Conservation (phyloP, 352 stramenopile genomes). For the Pythium plurisporium region DNA sequence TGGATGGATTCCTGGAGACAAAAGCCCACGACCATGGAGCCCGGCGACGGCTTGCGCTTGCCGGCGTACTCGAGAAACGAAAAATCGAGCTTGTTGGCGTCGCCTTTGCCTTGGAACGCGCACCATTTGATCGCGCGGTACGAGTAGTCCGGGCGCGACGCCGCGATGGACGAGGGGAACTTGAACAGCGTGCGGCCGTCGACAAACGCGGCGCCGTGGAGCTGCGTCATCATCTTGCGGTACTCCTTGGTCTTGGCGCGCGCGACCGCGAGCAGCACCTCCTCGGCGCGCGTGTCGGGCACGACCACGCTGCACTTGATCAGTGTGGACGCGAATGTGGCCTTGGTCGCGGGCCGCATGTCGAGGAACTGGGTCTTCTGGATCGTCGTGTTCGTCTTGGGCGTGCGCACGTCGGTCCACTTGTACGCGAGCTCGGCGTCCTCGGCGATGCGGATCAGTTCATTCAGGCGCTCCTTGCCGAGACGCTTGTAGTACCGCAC, state of each 20-base stretch:
- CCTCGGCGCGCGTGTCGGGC: constrained; percentile 42
- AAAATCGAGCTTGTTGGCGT: constrained; percentile 56
- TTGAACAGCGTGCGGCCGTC: constrained; percentile 62
- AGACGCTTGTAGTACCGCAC: constrained; percentile 72
- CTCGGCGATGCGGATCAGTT: constrained; percentile 76
- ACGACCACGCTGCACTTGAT: constrained; percentile 62
- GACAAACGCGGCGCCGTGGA: constrained; percentile 60
- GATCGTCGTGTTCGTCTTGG: constrained; percentile 24
- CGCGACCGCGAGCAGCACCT: constrained; percentile 49
- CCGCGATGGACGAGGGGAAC: constrained; percentile 42
- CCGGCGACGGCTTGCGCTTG: constrained; percentile 40
- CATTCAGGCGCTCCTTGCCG: constrained; percentile 64
- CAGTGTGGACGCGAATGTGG: constrained; percentile 44
- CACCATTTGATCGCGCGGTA: constrained; percentile 81
- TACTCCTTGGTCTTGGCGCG: constrained; percentile 62
- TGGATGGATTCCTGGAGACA: constrained; percentile 69
- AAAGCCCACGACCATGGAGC: constrained; percentile 64
- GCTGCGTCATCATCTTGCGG: constrained; percentile 45
- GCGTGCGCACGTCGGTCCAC: constrained; percentile 34
- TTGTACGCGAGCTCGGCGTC: constrained; percentile 77
- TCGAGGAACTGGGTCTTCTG: constrained; percentile 66
- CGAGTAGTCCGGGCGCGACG: constrained; percentile 41
- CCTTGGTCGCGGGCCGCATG: constrained; percentile 44
- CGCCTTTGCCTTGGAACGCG: constrained; percentile 37
- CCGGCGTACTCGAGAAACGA: constrained; percentile 73